Conservation (phyloP, 2,329 filamentous ascomycete genomes). For the Fusarium secorum region DNA sequence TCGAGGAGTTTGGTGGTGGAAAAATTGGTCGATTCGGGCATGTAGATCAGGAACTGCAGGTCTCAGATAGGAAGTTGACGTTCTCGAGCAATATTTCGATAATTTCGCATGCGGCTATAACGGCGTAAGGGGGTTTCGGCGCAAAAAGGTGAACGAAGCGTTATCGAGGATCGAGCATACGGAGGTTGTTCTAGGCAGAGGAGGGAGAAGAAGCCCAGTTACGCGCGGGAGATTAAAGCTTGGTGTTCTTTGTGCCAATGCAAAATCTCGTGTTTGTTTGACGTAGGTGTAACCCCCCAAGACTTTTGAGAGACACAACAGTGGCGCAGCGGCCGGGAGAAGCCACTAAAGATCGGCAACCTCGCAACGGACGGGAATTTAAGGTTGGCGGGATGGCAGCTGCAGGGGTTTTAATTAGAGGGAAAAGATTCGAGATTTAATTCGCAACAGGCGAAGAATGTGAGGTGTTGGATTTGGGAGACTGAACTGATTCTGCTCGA, state of each 20-base stretch:
- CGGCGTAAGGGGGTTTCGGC: slow-evolving; percentile 7
- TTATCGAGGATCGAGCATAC: neutral
- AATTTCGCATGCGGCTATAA: slow-evolving; percentile 7
- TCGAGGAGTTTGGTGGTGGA: neutral
- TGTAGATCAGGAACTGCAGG: slow-evolving; percentile 15
- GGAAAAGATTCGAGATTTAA: neutral
- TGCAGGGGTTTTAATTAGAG: slow-evolving; percentile 30
- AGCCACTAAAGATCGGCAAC: slow-evolving; percentile 30
- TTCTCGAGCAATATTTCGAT: slow-evolving; percentile 29
- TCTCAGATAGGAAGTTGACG: slow-evolving; percentile 14
- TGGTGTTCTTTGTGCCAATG: slow-evolving; percentile 34
- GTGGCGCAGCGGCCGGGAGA: slow-evolving; percentile 29
- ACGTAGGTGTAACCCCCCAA: slow-evolving; percentile 29
- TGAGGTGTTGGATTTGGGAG: too few relatives aligned
- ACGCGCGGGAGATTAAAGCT: slow-evolving; percentile 17
- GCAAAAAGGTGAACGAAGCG: neutral
- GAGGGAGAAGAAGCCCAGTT: neutral
- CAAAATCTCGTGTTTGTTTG: slow-evolving; percentile 36
- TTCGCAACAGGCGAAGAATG: neutral
- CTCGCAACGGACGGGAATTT: slow-evolving; percentile 17
- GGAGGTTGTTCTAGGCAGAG: neutral
- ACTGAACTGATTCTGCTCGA: neutral
- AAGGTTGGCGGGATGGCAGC: slow-evolving; percentile 34
- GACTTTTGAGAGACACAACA: slow-evolving; percentile 11
- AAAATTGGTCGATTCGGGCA: slow-evolving; percentile 6